Base-by-base conservation (phyloP, 2,329 filamentous ascomycete genomes). In the Eutypella sp. region DNA sequence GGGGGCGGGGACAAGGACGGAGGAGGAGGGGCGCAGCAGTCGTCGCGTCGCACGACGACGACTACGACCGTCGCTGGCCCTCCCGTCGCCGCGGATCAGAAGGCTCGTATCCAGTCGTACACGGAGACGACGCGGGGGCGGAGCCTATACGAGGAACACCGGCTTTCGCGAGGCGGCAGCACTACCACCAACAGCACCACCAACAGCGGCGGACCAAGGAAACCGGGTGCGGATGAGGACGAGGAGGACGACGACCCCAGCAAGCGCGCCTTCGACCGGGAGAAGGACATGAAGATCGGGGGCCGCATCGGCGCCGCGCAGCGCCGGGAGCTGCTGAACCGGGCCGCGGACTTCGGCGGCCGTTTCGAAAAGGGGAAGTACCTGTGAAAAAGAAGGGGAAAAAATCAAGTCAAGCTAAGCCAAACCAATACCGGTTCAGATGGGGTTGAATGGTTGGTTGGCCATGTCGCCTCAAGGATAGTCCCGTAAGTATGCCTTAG, bases 191-290 rank as follows among this genome's bases (percentile, higher is more conserved):
- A 45, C 44, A 40, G 41, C 40, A 31, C 47, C 40, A n/a, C 54
- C 19, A 50, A 59, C 38, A 40, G 48, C 25, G 13, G 25, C 25
- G 13, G 13, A n/a, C 29, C 16, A 18, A 42, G 46, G 6, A 41
- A 57, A n/a, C n/a, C n/a, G 49, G 46, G 52, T 24, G 44, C 51
- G 45, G 46, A 68, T 51, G 68, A 62, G 6, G 72, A 77, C 16
- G 81, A 84, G 51, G 81, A 89, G 52, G 88, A 93, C 19, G 92
- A 96, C 67, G 91, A 97, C 62, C 92, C 93, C 1, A 96, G 89
- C 65, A 85, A 87, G 67, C 76, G 92, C 49, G 85, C 81, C 0
- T 97, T 97, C 67, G 89, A 96, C 68, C 78, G 83, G 51, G 89
- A 96, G 65, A 97, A 96, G 71, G 93, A 97, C 65, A 96, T 97